Base-by-base conservation (phyloP, 169 alveolate genomes). In the Plasmodium sp. region DNA sequence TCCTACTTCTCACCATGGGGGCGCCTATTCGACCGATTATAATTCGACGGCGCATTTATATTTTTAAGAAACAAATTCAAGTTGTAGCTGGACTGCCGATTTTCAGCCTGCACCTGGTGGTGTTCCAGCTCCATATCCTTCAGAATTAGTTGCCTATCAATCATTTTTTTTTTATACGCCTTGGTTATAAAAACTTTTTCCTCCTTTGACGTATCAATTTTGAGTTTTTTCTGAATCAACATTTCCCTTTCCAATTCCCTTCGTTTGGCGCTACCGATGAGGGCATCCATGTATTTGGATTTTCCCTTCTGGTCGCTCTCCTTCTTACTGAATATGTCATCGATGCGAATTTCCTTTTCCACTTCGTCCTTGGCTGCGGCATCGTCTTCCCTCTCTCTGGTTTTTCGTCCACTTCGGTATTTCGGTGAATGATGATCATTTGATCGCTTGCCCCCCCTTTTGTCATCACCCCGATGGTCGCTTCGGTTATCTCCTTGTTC, bases 141-240 rank as follows among this genome's bases (percentile, higher is more conserved):
- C 72, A 34, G 80, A 73, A 93, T 93, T 45, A 93, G 82, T 45
- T 81, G 75, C 14, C 98, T 88, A 74, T 96, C 98, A 83, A 93
- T 95, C 41, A 96, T 94, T 96, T 96, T 95, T 73, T 95, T 95
- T 95, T 93, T 95, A 95, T 96, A 96, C 18, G 98, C 98, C 9
- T 95, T 96, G 1, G 98, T 96, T 36, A 96, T 94, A 93, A 96
- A 96, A 34, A 95, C 98, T 39, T 96, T 96, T 36, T 85, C 81
- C 45, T 92, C 96, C 51, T 94, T 94, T 54, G 81, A 83, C 43
- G 94, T 96, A 36, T 83, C 95, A 83, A 93, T 95, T 73, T 93
- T 83, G 79, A 90, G 96, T 84, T 96, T 95, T 73, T 95, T 96
- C 48, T 95, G 97, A 9, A 96, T 91, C n/a, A 96, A 93, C 39